Percentiles rank a stretch among this genome's conserved stretches.
phyloP scores from a whole-genome alignment of 352 stramenopile genomes.

The Phytopythium kandeliae region DNA sequence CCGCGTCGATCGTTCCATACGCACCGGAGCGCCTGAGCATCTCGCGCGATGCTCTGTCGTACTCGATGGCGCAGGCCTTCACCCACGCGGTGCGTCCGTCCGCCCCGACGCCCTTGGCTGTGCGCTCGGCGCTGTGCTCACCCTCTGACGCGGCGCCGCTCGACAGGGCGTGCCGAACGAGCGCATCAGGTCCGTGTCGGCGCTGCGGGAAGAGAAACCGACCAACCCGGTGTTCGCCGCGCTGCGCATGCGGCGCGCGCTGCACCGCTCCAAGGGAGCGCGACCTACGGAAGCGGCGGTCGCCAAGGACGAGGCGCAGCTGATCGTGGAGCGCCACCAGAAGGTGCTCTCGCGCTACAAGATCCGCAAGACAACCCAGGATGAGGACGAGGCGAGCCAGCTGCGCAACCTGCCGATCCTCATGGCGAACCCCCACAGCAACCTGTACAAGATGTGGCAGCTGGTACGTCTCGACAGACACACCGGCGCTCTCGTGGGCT shows the following conservation, averaged over 20 bases:
- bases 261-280: conserved; percentile 26
- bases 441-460: conserved; percentile 71
- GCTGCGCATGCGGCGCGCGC: conserved; percentile 37
- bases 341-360: conserved; percentile 76
- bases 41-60: conserved; percentile 39
- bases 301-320: conserved; percentile 34
- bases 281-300: not conserved
- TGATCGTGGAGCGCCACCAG: conserved; percentile 56
- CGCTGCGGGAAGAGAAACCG: conserved; percentile 17
- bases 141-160: too few relatives aligned
- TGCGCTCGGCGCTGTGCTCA: too few relatives aligned
- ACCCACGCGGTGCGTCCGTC: conserved; percentile 21
- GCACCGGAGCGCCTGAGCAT: conserved; percentile 63
- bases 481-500: too few relatives aligned
- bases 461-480: conserved; percentile 44
- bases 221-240: conserved; percentile 58
- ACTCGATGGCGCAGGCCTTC: conserved; percentile 39
- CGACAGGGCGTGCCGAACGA: not conserved
- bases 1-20: conserved; percentile 52
- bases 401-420: conserved; percentile 37
- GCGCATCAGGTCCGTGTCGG: conserved; percentile 4
- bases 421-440: conserved; percentile 68
- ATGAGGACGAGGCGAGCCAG: conserved; percentile 24
- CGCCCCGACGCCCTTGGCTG: too few relatives aligned
- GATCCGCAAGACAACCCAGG: conserved; percentile 52